Conservation (phyloP, 2,329 filamentous ascomycete genomes). For the Tolypocladium tundrense region DNA sequence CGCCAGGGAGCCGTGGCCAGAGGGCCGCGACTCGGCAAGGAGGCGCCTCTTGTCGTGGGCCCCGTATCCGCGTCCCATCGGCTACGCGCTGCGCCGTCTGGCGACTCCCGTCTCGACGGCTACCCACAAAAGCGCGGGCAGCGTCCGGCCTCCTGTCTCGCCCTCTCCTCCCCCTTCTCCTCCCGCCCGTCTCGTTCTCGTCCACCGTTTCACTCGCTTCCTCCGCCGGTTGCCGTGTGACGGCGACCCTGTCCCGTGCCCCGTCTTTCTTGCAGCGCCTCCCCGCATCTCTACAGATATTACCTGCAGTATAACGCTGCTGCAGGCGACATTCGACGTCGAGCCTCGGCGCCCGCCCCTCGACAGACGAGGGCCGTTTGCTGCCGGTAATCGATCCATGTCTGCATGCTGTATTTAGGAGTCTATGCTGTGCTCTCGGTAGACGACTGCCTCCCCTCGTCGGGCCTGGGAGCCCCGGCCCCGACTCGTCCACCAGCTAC, state of each 20-base stretch:
- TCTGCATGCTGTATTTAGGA: background rate
- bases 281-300: constrained; percentile 1
- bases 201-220: background rate
- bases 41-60: background rate
- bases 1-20: background rate
- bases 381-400: background rate
- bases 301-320: background rate
- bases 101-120: background rate
- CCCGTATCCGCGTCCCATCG: background rate
- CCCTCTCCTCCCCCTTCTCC: too few relatives aligned
- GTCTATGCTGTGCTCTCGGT: background rate
- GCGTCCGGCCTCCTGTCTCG: background rate
- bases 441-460: background rate
- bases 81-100: background rate
- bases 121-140: background rate
- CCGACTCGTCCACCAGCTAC: background rate
- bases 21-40: background rate
- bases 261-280: background rate
- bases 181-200: background rate
- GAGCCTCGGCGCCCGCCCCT: background rate
- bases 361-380: background rate
- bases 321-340: constrained; percentile 1
- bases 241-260: background rate
- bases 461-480: background rate
- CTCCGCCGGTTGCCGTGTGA: background rate